Base-by-base conservation (phyloP, 345 rosid genomes). In the Balakata baccata region DNA sequence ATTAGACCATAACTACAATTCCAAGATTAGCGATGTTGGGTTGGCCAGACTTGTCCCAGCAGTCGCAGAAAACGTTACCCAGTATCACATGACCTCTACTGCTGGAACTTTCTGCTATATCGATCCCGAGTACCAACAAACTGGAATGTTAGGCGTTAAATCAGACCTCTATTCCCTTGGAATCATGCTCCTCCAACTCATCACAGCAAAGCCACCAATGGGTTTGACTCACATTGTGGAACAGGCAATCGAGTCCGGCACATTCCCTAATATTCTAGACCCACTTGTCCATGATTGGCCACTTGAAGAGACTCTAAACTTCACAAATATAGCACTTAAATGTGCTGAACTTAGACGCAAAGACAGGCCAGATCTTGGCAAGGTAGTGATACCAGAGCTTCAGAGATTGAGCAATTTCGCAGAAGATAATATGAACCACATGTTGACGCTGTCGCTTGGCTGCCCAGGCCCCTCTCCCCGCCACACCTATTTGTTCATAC, bases 51-150 rank as follows among this genome's bases (percentile, higher is more conserved):
- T 94, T 54, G 96, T 94, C 13, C 98, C 98, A 45, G 89, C 89
- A 8, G 77, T 85, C 20, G 92, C 96, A 3, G 98, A 92, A 81
- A 92, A 82, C 57, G 88, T 84, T 45, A 89, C 98, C 0, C 98
- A 92, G 69, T 89, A 66, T 74, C 87, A 75, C 71, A 72, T 90
- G 79, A 88, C 97, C 5, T 85, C 98, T 43, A 74, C 98, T 0
- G 98, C 98, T 0, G 98, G 98, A 54, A 94, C 97, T 5, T 89
- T 92, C 81, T 89, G 97, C 81, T 94, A 94, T 70, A 94, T 94
- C 4, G 98, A 94, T 58, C 98, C 98, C 0, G 98, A 94, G 79
- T 94, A 94, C 80, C 98, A 94, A 68, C 96, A 92, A 81, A 92
- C 98, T 0, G 98, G 98, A 73, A 87, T 90, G 91, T 87, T 94